Conservation (phyloP, 768 basidiomycete species). For the Auriscalpium microsporum region DNA sequence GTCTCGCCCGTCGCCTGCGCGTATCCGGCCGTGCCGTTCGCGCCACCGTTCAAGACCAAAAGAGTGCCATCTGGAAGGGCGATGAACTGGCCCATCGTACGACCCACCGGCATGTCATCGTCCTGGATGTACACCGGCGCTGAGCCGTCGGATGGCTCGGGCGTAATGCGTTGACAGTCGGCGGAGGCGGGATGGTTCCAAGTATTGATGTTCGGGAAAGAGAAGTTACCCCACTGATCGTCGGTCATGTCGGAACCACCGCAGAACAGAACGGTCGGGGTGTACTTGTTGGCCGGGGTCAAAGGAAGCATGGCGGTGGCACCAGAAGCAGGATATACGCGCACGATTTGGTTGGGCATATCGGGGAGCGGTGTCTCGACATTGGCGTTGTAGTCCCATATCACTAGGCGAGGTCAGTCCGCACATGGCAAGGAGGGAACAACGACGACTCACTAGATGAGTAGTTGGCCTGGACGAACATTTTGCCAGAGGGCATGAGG, state of each 20-base stretch:
- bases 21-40: slow-evolving; percentile 87
- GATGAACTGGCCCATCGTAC: slow-evolving; percentile 92
- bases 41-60: slow-evolving; percentile 75
- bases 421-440: slow-evolving; percentile 2
- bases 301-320: slow-evolving; percentile 87
- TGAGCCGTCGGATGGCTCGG: slow-evolving; percentile 70
- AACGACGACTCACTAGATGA: slow-evolving; percentile 48
- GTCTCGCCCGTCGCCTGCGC: slow-evolving; percentile 35
- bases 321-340: slow-evolving; percentile 87
- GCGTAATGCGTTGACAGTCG: slow-evolving; percentile 79
- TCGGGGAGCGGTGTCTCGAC: slow-evolving; percentile 54
- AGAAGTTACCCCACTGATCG: slow-evolving; percentile 68
- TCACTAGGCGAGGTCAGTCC: slow-evolving; percentile 23
- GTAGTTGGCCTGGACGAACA: slow-evolving; percentile 77
- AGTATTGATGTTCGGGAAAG: slow-evolving; percentile 63
- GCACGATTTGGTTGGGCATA: slow-evolving; percentile 66
- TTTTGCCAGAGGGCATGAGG: slow-evolving; percentile 67
- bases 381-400: slow-evolving; percentile 49
- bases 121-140: slow-evolving; percentile 55
- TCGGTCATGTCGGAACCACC: slow-evolving; percentile 79
- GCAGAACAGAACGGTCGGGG: slow-evolving; percentile 81
- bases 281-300: slow-evolving; percentile 82
- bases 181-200: slow-evolving; percentile 60
- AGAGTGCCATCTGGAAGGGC: slow-evolving; percentile 70
- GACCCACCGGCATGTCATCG: slow-evolving; percentile 62